These are phyloP conservation scores for Ustilago loliicola DNA, from an alignment of 1,284 basidiomycete genomes.

Conservation along the genomic window DNA sequence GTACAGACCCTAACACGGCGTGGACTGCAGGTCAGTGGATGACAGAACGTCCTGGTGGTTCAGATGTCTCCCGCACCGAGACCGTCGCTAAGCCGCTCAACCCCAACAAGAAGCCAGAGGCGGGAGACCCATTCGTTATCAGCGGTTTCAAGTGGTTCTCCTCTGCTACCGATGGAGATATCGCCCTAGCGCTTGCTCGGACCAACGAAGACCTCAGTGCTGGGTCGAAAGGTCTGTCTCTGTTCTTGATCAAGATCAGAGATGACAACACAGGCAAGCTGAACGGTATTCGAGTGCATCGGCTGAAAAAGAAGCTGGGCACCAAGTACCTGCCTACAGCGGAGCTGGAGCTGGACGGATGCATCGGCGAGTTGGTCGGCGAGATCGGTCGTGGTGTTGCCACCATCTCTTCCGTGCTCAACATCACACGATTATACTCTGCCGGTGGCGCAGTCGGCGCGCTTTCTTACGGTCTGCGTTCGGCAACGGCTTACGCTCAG, in stretches of 20 bases:
- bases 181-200: conserved; percentile 80
- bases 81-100: conserved; percentile 74
- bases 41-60: conserved; percentile 79
- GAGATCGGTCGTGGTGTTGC: conserved; percentile 78
- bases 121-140: conserved; percentile 42
- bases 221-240: conserved; percentile 75
- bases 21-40: conserved; percentile 82
- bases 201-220: conserved; percentile 71
- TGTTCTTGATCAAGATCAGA: conserved; percentile 71
- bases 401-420: conserved; percentile 76
- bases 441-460: conserved; percentile 41
- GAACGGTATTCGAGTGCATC: conserved; percentile 80
- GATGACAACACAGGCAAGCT: conserved; percentile 68
- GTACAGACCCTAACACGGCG: conserved; percentile 77
- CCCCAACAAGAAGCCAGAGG: conserved; percentile 71
- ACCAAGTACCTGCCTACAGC: conserved; percentile 83
- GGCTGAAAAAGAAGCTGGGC: conserved; percentile 82
- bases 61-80: conserved; percentile 82
- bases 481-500: conserved; percentile 43
- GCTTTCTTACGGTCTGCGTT: conserved; percentile 52
- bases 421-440: conserved; percentile 74
- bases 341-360: conserved; percentile 78
- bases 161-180: conserved; percentile 81
- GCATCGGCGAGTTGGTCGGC: conserved; percentile 79
- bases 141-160: conserved; percentile 77